Conservation (phyloP, 179 eudicot genomes). For the Corrigiola litoralis region DNA sequence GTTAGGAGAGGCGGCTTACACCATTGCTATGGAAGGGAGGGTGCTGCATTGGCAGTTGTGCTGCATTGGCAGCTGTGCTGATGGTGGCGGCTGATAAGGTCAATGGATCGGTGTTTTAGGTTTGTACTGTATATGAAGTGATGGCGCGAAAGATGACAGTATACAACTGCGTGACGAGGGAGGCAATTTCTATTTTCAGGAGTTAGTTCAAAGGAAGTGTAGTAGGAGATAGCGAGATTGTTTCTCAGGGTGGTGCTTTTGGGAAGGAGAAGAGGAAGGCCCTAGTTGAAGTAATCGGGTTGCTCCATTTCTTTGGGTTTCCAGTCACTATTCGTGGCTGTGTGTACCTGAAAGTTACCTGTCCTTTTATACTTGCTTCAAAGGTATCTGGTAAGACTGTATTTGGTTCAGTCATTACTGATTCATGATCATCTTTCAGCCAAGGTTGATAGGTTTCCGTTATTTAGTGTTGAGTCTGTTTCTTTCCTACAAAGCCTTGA, state of each 20-base stretch:
- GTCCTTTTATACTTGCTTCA: constrained; percentile 32
- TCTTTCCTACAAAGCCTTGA: too few relatives aligned
- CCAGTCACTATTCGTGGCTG: constrained; percentile 8
- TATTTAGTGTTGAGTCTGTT: neutral
- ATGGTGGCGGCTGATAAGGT: constrained; percentile 38
- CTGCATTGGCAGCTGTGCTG: constrained; percentile 27
- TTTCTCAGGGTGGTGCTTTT: neutral
- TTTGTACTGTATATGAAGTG: constrained; percentile 19
- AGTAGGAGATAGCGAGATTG: constrained; percentile 4
- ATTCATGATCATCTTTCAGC: neutral
- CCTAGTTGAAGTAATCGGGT: constrained; percentile 32
- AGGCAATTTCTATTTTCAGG: constrained; percentile 23
- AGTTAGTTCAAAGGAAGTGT: neutral
- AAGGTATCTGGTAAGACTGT: constrained; percentile 19
- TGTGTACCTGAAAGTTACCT: constrained; percentile 22
- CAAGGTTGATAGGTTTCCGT: neutral
- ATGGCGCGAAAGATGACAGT: constrained; percentile 25
- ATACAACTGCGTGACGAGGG: constrained; percentile 29
- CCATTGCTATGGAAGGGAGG: constrained; percentile 34
- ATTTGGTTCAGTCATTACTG: too few relatives aligned
- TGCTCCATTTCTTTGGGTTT: constrained; percentile 38
- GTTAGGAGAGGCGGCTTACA: constrained; percentile 32
- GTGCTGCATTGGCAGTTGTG: too few relatives aligned
- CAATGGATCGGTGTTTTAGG: constrained; percentile 23
- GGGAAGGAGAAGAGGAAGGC: constrained; percentile 23